A percentile compares a stretch with the other conserved stretches of the same genome.
phyloP scores from a whole-genome alignment of 2,329 filamentous ascomycete genomes.

The Talaromyces sp. region DNA sequence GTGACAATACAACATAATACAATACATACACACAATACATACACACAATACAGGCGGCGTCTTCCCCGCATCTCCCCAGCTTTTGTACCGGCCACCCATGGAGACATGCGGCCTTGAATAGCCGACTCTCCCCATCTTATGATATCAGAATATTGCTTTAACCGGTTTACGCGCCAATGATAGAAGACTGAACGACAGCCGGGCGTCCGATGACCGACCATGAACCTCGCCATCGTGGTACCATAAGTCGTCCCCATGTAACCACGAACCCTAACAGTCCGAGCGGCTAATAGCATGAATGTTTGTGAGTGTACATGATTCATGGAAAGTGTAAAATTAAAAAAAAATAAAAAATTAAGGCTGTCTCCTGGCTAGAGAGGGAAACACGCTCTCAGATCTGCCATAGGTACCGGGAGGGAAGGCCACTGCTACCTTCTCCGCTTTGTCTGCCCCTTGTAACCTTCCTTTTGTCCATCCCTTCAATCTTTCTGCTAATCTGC shows the following conservation, averaged over 20 bases:
- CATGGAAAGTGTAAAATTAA: neutral
- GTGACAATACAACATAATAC: neutral
- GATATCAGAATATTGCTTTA: neutral
- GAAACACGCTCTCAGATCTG: neutral
- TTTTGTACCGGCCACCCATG: neutral
- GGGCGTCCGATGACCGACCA: neutral
- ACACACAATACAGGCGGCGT: neutral
- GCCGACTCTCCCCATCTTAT: neutral
- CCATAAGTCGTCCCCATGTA: neutral
- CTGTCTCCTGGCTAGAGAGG: neutral
- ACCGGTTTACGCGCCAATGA: slow-evolving; percentile 2
- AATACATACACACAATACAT: neutral
- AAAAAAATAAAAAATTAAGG: neutral
- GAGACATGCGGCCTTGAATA: neutral
- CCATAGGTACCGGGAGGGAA: neutral
- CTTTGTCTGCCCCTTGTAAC: slow-evolving; percentile 4
- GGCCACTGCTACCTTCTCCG: slow-evolving; percentile 10
- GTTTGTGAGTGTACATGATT: neutral
- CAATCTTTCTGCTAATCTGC: neutral
- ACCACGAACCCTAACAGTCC: neutral
- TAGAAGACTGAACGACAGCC: neutral
- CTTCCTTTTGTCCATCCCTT: neutral
- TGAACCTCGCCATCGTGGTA: neutral
- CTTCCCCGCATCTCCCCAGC: slow-evolving; percentile 5
- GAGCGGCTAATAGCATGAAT: neutral